A percentile compares a stretch with the other conserved stretches of the same genome.
These are phyloP conservation scores for Zymoseptoria tritici DNA, from an alignment of 2,329 filamentous ascomycete species.

Conservation along the genomic window DNA sequence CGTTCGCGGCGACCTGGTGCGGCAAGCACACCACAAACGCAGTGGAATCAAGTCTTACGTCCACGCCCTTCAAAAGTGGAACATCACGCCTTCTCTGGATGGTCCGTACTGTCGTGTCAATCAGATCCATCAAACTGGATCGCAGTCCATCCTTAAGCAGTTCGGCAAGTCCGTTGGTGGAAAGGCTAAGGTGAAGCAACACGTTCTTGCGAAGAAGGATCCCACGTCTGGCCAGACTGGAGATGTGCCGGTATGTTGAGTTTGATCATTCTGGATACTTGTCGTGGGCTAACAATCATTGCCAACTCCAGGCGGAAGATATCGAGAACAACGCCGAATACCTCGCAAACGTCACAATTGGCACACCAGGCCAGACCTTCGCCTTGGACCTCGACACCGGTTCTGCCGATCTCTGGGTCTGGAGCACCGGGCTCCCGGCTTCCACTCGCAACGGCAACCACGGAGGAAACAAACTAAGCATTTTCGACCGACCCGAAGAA, in stretches of 20 bases:
- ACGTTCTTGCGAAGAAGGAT: constrained; percentile 42
- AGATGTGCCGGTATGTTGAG: constrained; percentile 18
- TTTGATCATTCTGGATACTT: constrained; percentile 37
- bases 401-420: no score
- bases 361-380: constrained; percentile 53
- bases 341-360: constrained; percentile 55
- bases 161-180: constrained; percentile 39
- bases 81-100: constrained; percentile 54
- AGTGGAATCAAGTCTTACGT: constrained; percentile 27
- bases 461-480: no score
- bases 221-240: constrained; percentile 23
- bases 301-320: constrained; percentile 63
- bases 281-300: constrained; percentile 36
- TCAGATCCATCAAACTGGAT: constrained; percentile 43
- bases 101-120: constrained; percentile 53
- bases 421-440: no score
- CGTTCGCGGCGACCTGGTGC: constrained; percentile 20
- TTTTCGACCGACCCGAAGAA: no score
- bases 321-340: constrained; percentile 48
- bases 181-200: constrained; percentile 38
- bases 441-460: no score
- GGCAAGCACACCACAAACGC: constrained; percentile 23
- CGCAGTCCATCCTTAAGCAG: constrained; percentile 27
- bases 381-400: neutral
- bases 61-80: constrained; percentile 26